Evolutionary conservation across 805 yeast species (phyloP).

Genomic region (Starmerella lactis-condensi): DNA sequence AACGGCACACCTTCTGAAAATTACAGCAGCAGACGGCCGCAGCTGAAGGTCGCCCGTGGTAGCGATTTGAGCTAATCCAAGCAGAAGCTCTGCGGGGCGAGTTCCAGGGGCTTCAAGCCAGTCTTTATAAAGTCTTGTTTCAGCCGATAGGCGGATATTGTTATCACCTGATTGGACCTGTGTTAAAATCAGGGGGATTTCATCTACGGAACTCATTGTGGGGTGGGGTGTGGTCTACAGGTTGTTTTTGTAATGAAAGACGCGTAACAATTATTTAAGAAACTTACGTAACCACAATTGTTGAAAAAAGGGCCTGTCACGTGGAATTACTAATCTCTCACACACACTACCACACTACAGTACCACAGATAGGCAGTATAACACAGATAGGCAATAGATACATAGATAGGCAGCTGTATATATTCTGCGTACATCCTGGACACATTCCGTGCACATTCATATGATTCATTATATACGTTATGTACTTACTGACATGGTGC

Average conservation of each 20-base stretch:
- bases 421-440: too few species aligned
- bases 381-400: too few species aligned
- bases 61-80: constrained; percentile 69
- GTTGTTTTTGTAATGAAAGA: not conserved
- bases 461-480: too few species aligned
- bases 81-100: constrained; percentile 49
- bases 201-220: constrained; percentile 11
- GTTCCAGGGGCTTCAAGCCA: constrained; percentile 44
- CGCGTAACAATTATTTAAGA: too few species aligned
- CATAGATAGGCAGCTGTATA: not conserved
- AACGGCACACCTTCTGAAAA: constrained; percentile 65
- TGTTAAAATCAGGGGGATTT: constrained; percentile 28
- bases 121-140: constrained; percentile 45
- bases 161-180: constrained; percentile 71
- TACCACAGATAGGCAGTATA: too few species aligned
- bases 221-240: too few species aligned
- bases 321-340: too few species aligned
- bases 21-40: constrained; percentile 61
- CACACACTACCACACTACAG: too few species aligned
- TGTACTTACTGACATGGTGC: too few species aligned
- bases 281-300: too few species aligned
- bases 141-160: constrained; percentile 57
- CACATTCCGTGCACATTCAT: too few species aligned
- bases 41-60: constrained; percentile 38
- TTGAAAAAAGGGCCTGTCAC: too few species aligned